Evolutionary conservation across 352 stramenopile genomes (phyloP).

Genomic region (Globisporangium nunn): DNA sequence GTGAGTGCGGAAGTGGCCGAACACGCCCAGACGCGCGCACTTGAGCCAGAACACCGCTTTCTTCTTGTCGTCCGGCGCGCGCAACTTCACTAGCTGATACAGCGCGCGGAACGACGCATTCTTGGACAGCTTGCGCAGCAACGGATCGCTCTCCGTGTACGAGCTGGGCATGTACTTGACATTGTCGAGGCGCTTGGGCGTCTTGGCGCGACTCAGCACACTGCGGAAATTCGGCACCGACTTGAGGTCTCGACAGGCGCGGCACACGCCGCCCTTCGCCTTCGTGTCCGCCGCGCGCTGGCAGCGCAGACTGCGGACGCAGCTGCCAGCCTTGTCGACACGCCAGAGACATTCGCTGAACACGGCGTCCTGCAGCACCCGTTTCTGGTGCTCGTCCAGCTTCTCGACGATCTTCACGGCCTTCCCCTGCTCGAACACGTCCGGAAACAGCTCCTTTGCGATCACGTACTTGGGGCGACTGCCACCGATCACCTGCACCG

Average conservation of each 20-base stretch:
- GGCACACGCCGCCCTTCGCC: conserved; percentile 36
- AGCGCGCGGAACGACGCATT: conserved; percentile 63
- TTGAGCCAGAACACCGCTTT: conserved; percentile 60
- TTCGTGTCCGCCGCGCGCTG: conserved; percentile 32
- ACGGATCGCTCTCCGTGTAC: conserved; percentile 74
- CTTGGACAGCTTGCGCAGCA: conserved; percentile 72
- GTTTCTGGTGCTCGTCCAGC: conserved; percentile 39
- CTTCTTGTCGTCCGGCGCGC: conserved; percentile 23
- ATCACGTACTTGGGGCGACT: conserved; percentile 78
- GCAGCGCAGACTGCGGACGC: conserved; percentile 68
- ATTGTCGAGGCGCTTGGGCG: conserved; percentile 67
- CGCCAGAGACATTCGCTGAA: conserved; percentile 79
- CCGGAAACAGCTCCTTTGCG: conserved; percentile 64
- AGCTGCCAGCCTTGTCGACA: conserved; percentile 66
- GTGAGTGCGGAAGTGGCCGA: conserved; percentile 61
- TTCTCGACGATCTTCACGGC: conserved; percentile 64
- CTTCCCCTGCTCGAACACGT: conserved; percentile 41
- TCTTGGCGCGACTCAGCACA: conserved; percentile 61
- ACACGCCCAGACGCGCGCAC: conserved; percentile 65
- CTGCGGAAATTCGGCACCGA: conserved; percentile 71
- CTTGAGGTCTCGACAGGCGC: conserved; percentile 59
- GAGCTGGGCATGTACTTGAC: conserved; percentile 71
- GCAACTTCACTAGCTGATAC: conserved; percentile 52
- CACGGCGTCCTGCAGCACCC: conserved; percentile 60
- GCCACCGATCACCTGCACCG: conserved; percentile 64